Conservation (phyloP, 768 basidiomycete genomes). For the Mycena haematopus region DNA sequence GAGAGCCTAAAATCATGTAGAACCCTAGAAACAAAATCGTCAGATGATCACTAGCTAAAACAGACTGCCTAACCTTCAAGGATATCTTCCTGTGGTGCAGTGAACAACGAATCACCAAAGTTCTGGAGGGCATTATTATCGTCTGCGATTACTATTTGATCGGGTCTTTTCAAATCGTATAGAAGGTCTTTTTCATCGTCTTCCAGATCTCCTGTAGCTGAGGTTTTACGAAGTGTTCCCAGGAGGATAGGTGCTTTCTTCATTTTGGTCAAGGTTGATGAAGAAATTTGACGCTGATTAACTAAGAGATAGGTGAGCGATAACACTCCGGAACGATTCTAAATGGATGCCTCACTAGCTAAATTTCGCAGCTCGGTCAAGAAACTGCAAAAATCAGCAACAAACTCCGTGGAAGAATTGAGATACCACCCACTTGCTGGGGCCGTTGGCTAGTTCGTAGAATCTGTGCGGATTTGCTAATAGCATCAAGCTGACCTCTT, state of each 20-base stretch:
- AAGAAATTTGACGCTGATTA: conserved; percentile 64
- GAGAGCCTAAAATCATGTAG: conserved; percentile 79
- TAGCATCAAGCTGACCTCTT: conserved; percentile 77
- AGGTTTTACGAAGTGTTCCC: conserved; percentile 66
- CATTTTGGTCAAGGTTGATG: conserved; percentile 66
- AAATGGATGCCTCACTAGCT: conserved; percentile 8
- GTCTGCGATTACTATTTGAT: conserved; percentile 83
- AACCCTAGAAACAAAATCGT: conserved; percentile 55
- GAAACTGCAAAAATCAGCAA: conserved; percentile 57
- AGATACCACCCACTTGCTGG: conserved; percentile 59
- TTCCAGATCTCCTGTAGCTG: conserved; percentile 32
- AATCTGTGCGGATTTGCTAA: conserved; percentile 74
- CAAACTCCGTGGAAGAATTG: not conserved
- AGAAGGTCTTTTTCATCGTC: conserved; percentile 50
- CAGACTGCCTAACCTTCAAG: conserved; percentile 70
- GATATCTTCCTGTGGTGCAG: conserved; percentile 88
- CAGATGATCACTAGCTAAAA: not conserved
- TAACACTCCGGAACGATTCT: not conserved
- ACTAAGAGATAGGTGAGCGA: conserved; percentile 51
- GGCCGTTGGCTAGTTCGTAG: conserved; percentile 72
- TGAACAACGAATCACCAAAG: conserved; percentile 78
- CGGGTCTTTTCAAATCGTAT: conserved; percentile 74
- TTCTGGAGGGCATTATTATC: conserved; percentile 81
- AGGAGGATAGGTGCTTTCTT: conserved; percentile 74
- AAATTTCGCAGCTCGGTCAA: conserved; percentile 83